These are phyloP conservation scores for Diaporthe citriasiana DNA, from an alignment of 2,329 filamentous ascomycete species.

Conservation along the genomic window DNA sequence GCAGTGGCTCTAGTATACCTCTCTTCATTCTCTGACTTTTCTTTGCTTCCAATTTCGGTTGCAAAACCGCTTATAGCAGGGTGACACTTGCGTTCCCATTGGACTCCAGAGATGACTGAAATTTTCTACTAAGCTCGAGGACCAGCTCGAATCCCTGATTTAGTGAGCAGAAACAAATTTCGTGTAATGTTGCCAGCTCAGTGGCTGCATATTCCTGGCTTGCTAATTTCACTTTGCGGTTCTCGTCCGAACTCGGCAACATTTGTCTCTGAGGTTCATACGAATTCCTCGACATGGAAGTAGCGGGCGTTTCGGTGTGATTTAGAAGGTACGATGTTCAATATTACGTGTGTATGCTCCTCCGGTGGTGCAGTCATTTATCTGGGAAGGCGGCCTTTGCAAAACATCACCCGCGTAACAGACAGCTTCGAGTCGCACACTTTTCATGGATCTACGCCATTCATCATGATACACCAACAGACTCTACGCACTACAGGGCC, in stretches of 20 bases:
- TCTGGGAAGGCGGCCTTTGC: background rate
- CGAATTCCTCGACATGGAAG: background rate
- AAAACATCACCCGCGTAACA: background rate
- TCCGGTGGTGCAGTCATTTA: background rate
- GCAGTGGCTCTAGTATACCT: no score
- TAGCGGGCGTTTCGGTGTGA: background rate
- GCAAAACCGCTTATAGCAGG: no score
- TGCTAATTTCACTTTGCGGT: background rate
- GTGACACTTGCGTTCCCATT: background rate
- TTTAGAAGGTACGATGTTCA: slow-evolving; percentile 1
- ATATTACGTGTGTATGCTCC: background rate
- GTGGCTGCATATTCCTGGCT: background rate
- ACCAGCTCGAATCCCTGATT: background rate
- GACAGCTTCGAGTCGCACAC: background rate
- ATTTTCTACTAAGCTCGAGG: background rate
- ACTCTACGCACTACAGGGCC: background rate
- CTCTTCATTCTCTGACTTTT: background rate
- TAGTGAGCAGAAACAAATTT: background rate
- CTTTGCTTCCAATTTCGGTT: background rate
- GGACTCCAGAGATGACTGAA: background rate
- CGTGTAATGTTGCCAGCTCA: no score
- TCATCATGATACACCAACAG: background rate
- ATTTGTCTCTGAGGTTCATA: background rate
- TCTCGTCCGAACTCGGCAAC: background rate
- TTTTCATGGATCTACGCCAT: background rate